Evolutionary conservation across 2,329 filamentous ascomycete species (phyloP).

Genomic region (Verticillium nonalfalfae): DNA sequence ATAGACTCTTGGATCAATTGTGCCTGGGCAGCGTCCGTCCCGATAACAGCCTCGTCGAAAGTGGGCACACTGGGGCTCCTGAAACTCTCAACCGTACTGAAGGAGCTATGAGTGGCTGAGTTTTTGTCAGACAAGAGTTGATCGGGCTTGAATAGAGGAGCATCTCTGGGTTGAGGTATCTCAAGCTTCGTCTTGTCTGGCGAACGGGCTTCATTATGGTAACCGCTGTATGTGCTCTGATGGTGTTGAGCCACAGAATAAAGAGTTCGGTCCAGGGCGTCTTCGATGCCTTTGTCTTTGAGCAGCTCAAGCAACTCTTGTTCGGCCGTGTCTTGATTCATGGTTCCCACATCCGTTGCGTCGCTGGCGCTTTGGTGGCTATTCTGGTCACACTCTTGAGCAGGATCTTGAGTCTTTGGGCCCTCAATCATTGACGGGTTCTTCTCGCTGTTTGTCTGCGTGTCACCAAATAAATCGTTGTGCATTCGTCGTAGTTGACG

Average conservation of each 20-base stretch:
- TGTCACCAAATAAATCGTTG: slow-evolving; percentile 8
- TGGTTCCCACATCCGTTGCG: background rate
- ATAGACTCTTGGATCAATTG: too few relatives aligned
- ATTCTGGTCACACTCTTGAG: background rate
- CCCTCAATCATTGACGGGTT: background rate
- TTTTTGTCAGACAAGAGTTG: too few relatives aligned
- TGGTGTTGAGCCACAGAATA: background rate
- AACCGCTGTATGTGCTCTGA: too few relatives aligned
- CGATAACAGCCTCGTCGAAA: too few relatives aligned
- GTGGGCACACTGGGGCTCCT: too few relatives aligned
- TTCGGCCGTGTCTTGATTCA: background rate
- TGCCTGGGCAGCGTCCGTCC: too few relatives aligned
- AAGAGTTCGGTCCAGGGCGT: background rate
- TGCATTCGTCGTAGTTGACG: slow-evolving; percentile 1
- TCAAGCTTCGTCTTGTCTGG: too few relatives aligned
- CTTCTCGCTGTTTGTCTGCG: background rate
- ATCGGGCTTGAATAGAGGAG: too few relatives aligned
- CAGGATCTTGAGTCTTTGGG: background rate
- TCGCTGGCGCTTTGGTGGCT: background rate
- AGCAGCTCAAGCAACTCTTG: background rate
- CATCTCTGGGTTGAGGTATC: too few relatives aligned
- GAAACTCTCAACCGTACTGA: too few relatives aligned
- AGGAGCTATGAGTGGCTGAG: too few relatives aligned
- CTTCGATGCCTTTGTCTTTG: background rate
- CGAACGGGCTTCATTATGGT: too few relatives aligned